A percentile compares a stretch with the other conserved stretches of the same genome.
Conservation (phyloP, 495 filamentous ascomycete genomes). For the Parathielavia hyrcaniae region DNA sequence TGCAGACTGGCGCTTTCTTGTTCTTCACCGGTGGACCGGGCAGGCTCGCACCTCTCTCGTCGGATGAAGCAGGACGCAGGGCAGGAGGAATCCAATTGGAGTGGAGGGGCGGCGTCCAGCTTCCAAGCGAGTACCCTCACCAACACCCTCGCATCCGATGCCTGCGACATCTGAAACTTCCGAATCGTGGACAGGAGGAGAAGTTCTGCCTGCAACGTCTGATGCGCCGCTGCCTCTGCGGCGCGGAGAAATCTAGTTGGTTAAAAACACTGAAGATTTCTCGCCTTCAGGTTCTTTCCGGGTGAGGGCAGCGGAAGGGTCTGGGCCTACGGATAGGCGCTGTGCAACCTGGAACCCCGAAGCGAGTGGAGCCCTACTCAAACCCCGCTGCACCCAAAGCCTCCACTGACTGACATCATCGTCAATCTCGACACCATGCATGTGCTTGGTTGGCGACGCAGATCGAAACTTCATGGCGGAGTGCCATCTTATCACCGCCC, state of each 20-base stretch:
- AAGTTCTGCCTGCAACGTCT: background rate
- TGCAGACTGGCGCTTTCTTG: background rate
- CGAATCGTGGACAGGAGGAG: background rate
- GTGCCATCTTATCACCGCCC: too few relatives aligned
- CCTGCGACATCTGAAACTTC: too few relatives aligned
- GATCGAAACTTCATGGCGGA: too few relatives aligned
- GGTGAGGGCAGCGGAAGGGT: background rate
- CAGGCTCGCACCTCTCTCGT: background rate
- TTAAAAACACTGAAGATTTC: too few relatives aligned
- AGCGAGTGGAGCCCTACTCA: background rate
- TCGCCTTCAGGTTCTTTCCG: too few relatives aligned
- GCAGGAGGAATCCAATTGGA: too few relatives aligned
- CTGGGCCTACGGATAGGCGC: too few relatives aligned
- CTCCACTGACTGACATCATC: conserved; percentile 4
- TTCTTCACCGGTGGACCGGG: background rate
- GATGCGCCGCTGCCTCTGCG: conserved; percentile 2
- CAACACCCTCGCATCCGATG: background rate
- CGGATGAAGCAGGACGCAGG: too few relatives aligned
- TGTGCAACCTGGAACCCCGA: background rate
- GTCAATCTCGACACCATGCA: background rate
- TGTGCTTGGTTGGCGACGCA: too few relatives aligned
- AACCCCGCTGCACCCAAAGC: background rate
- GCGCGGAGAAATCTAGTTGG: too few relatives aligned
- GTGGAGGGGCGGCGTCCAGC: too few relatives aligned
- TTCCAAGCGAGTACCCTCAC: too few relatives aligned